Percentiles rank a stretch among this genome's conserved stretches.
phyloP scores from a whole-genome alignment of 176 grass and related monocot genomes.

The Poa pratensis region DNA sequence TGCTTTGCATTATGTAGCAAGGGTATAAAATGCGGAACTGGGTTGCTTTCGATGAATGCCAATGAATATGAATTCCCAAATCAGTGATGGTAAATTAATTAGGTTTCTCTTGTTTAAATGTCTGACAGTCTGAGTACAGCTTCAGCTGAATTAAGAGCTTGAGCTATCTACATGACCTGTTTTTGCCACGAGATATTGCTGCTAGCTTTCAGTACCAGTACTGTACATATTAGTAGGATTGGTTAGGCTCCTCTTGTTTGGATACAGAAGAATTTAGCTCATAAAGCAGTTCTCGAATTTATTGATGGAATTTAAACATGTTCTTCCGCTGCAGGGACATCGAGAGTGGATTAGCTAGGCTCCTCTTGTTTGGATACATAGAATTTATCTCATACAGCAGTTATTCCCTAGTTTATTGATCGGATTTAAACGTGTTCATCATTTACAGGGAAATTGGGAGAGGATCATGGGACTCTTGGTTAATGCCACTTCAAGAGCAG shows the following conservation, averaged over 20 bases:
- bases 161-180: not conserved
- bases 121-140: not conserved
- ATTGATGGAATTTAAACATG: constrained; percentile 32
- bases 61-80: not conserved
- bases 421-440: constrained; percentile 33
- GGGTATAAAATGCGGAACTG: not conserved
- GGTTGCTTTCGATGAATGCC: not conserved
- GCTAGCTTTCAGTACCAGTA: not conserved
- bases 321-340: constrained; percentile 60
- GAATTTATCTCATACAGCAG: not conserved
- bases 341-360: constrained; percentile 49
- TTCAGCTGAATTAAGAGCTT: constrained; percentile 17
- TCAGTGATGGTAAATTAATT: not conserved
- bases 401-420: constrained; percentile 32
- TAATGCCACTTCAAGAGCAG: constrained; percentile 89
- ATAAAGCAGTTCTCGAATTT: constrained; percentile 13
- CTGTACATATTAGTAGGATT: not conserved
- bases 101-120: not conserved
- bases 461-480: constrained; percentile 81
- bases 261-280: not conserved
- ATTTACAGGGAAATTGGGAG: constrained; percentile 74
- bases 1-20: not conserved
- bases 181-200: not conserved
- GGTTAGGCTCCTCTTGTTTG: not conserved
- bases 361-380: not conserved